phyloP scores from a whole-genome alignment of 495 filamentous ascomycete genomes.

The Xylaria cubensis region DNA sequence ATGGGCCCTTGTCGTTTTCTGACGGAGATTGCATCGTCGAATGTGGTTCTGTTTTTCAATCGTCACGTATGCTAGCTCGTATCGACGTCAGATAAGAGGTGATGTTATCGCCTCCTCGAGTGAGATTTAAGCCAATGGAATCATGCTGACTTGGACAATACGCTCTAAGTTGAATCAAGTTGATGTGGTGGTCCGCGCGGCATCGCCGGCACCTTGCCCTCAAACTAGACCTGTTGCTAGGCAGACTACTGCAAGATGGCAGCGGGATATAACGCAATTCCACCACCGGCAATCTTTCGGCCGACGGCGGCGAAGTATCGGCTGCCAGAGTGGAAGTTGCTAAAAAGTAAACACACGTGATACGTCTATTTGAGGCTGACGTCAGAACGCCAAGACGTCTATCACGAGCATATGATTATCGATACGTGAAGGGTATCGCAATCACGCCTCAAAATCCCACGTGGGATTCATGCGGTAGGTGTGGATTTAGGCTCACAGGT shows the following conservation, averaged over 20 bases:
- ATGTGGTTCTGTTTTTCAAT: neutral
- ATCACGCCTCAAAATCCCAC: neutral
- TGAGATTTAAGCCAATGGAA: neutral
- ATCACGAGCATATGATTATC: neutral
- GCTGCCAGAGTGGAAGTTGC: neutral
- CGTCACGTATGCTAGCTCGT: neutral
- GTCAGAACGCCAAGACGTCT: conserved; percentile 3
- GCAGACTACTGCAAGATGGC: neutral
- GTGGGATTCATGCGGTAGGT: conserved; percentile 6
- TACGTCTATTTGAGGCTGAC: neutral
- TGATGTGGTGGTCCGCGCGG: neutral
- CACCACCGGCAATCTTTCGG: neutral
- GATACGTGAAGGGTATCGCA: neutral
- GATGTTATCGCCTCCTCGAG: neutral
- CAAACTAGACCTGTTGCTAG: neutral
- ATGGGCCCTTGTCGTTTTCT: neutral
- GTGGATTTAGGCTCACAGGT: conserved; percentile 10
- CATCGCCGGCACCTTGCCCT: neutral
- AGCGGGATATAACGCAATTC: neutral
- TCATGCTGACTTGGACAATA: neutral
- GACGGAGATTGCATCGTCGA: neutral
- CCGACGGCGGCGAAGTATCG: neutral
- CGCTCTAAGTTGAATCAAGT: neutral
- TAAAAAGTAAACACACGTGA: conserved; percentile 4
- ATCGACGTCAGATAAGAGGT: neutral